Base-by-base conservation (phyloP, 495 filamentous ascomycete genomes). In the Bombardia bombarda region DNA sequence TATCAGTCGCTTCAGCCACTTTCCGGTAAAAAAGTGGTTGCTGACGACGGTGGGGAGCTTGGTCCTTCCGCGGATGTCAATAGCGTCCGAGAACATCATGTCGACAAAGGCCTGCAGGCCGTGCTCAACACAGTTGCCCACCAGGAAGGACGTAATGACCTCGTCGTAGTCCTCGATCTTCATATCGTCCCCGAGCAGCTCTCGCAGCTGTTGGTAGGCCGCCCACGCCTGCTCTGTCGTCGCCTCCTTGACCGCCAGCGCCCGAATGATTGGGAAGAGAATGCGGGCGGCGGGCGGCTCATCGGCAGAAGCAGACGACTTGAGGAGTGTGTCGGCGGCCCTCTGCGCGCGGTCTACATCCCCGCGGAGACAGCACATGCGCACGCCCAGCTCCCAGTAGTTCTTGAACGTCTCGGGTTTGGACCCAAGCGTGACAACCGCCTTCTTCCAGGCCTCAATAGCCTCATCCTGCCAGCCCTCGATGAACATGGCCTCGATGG, bases 1-100 rank as follows among this genome's bases (percentile, higher is more conserved):
- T 45, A 90, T 81, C 2, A 90, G 72, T 31, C 85, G 80, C 60
- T 86, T 88, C 53, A 88, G 70, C 84, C 84, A 90, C 50, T 79
- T 86, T 10, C 81, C 85, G 48, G 82, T 80, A 60, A 90, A 90
- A 61, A 83, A 88, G 31, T 84, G 79, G 52, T 86, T 88, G 38
- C 82, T 77, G 38, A 84, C 77, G 20, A 63, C 65, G 7, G 73
- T 65, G 6, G 85, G 83, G 16, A 87, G 53, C 31, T 50, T 52
- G 51, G 70, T 53, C 65, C 64, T 56, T 17, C 58, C 60, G 19
- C 51, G 51, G 20, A 68, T 47, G 37, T 72, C 62, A 37, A 72
- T 38, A 18, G 72, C 60, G 1, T 73, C 73, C 0, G 75, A 78
- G 32, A 84, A 77, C 83, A 89, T 87, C 84, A 89, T 86, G 56